Conservation (phyloP, 2,329 filamentous ascomycete species). For the Fusarium caatingaense region DNA sequence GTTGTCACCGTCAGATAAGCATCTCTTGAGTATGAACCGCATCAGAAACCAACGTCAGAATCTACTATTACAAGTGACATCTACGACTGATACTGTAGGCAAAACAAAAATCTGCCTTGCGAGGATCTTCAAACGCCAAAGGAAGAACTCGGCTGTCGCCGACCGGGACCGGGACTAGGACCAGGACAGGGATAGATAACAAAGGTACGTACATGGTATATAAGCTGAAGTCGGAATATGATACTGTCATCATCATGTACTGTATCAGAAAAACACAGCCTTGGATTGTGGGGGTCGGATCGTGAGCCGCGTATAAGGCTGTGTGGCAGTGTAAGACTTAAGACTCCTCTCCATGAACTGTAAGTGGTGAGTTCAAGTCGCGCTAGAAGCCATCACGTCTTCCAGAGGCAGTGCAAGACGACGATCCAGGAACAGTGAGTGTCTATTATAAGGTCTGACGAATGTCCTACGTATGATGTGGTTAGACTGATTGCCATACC, state of each 20-base stretch:
- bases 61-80: not conserved
- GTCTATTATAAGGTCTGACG: conserved; percentile 33
- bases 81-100: not conserved
- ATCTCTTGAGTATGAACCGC: conserved; percentile 26
- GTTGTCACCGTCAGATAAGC: conserved; percentile 8
- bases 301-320: conserved; percentile 46
- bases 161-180: conserved; percentile 1
- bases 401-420: conserved; percentile 35
- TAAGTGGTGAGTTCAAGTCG: not conserved
- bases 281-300: conserved; percentile 40
- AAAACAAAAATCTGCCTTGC: conserved; percentile 28
- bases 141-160: conserved; percentile 20
- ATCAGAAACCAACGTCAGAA: conserved; percentile 1
- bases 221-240: not conserved
- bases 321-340: conserved; percentile 39
- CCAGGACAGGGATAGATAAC: not conserved
- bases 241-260: conserved; percentile 3
- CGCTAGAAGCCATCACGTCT: conserved; percentile 26
- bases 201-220: not conserved
- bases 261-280: conserved; percentile 34
- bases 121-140: conserved; percentile 32
- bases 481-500: not conserved
- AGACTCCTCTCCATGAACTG: not conserved
- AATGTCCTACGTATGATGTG: not conserved
- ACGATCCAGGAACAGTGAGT: conserved; percentile 26